Evolutionary conservation across 75 land plant species (phyloP), one percentile per base, ranked within the genome.

Genomic region (Ceratopteris richardii): DNA sequence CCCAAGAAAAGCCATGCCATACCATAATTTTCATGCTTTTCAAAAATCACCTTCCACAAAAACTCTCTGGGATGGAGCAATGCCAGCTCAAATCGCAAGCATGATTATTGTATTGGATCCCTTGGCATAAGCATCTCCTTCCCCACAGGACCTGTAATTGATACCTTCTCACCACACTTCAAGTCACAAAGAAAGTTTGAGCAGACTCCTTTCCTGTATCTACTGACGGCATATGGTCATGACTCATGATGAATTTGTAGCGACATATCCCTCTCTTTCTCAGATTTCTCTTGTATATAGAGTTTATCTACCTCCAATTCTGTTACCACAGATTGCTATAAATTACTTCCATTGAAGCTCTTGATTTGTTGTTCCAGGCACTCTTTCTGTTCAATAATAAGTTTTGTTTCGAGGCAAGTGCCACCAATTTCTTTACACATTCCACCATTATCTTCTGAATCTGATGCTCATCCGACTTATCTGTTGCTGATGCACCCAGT

Each of bases 1-100:
- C 99, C 99, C 84, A 95, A 73, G 72, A 95, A 95, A 24, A 95
- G 82, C 99, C 99, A 95, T 30, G 99, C 97, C 31, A 95, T 55
- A 31, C 99, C 99, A 77, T 92, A 92, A 62, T 88, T 84, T 0
- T 84, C 82, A 61, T 88, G 81, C 60, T 88, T 82, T 73, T 95
- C 99, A 60, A 95, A 87, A 68, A 95, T 87, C 99, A 95, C 90
- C 59, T 89, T 84, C 89, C 97, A 82, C 63, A 95, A 75, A 70
- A 74, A 95, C 27, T 75, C 72, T 13, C 99, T 59, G 81, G 20
- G 84, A 95, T 31, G 99, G 99, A 48, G 99, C 99, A 76, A 95
- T 84, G 48, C 99, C 99, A 53, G 99, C 90, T 51, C 99, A 97
- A 28, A 97, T 95, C 10, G 65, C 97, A 76, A 91, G 93, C 99